Evolutionary conservation across 2,329 filamentous ascomycete genomes (phyloP).

Genomic region (Cladobotryum protrusum): DNA sequence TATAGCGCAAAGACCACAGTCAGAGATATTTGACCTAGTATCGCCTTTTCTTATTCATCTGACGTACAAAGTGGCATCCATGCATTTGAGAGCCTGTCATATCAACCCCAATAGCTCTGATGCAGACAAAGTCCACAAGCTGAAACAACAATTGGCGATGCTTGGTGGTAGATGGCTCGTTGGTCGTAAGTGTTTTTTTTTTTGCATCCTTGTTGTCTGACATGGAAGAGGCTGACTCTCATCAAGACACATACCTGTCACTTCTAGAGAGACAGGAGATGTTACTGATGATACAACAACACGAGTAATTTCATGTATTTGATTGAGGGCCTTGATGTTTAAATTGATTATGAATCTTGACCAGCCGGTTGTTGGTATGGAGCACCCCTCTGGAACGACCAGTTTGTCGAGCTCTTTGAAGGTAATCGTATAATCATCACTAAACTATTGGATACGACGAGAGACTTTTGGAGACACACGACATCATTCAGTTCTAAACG

Average conservation of each 20-base stretch:
- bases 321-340: too few species aligned
- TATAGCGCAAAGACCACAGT: neutral
- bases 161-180: constrained; percentile 4
- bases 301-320: too few species aligned
- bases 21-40: constrained; percentile 1
- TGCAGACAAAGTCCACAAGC: neutral
- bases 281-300: neutral
- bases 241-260: constrained; percentile 2
- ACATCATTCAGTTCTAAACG: too few species aligned
- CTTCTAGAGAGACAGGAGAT: constrained; percentile 10
- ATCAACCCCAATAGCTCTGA: neutral
- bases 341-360: too few species aligned
- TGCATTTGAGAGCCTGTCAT: constrained; percentile 3
- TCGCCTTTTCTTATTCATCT: constrained; percentile 4
- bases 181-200: neutral
- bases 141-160: neutral
- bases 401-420: too few species aligned
- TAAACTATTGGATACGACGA: too few species aligned
- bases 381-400: too few species aligned
- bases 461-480: too few species aligned
- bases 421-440: too few species aligned
- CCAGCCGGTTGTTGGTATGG: too few species aligned
- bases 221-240: neutral
- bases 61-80: constrained; percentile 1
- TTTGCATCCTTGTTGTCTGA: neutral